Base-by-base conservation (phyloP, 805 yeast species). In the Candida ulmi region DNA sequence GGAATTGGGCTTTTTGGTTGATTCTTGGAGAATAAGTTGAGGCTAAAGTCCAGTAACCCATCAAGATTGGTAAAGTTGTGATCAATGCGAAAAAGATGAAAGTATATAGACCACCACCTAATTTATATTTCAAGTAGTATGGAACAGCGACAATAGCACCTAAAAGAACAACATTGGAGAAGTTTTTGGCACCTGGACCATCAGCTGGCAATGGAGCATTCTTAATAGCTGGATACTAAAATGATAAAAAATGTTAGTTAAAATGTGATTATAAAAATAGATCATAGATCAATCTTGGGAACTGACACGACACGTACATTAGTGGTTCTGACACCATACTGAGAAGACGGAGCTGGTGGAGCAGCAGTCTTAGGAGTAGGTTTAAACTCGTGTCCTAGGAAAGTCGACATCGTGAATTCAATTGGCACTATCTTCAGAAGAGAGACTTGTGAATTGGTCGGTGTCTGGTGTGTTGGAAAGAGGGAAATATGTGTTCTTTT, bases 171-270 rank as follows among this genome's bases (percentile, higher is more conserved):
- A 53, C 53, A 64, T 88, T 88, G 62, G 75, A 74, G 66, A 88
- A 88, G 52, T 80, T 76, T 58, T 76, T 79, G 25, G 88, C 71
- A 19, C 95, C 88, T 6, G 96, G 86, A 31, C 96, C 96, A 58
- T 88, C 96, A 5, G 95, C 95, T 21, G 95, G 90, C 45, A 87
- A 68, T 11, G 88, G 88, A 2, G 91, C 95, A 58, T 88, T 88
- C 56, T 82, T 77, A 58, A 88, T 87, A 8, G 90, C 69, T 21
- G 95, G 95, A 36, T 58, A 75, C 66, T 55, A 26, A 8, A 47
- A 21, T n/a, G 13, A 16, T 6, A 11, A 17, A 5, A 5, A 4
- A 16, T 13, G 44, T 42, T 42, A 40, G 43, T 44, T 27, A 17
- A 17, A 17, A 26, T 9, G 12, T 7, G 29, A 8, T 33, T 11